A percentile compares a stretch with the other conserved stretches of the same genome.
Conservation (phyloP, 2,329 filamentous ascomycete genomes). For the Tolypocladium ophioglossoides region DNA sequence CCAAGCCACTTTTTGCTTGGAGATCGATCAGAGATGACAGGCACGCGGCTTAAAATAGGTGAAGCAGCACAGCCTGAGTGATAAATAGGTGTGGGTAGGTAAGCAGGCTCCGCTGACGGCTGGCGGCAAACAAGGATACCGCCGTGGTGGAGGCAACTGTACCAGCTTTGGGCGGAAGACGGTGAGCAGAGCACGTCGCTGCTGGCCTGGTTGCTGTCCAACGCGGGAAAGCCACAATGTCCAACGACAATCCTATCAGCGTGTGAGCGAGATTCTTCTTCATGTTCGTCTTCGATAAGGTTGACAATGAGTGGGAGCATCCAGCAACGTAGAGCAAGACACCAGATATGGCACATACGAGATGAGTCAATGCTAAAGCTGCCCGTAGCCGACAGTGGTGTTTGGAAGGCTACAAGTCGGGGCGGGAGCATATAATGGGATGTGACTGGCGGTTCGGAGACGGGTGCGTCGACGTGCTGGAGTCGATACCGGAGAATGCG, state of each 20-base stretch:
- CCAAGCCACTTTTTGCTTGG: neutral
- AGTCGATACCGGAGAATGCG: neutral
- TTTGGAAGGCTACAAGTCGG: neutral
- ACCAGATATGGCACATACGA: neutral
- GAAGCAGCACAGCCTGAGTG: neutral
- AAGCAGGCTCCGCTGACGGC: constrained; percentile 2
- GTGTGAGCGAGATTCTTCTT: neutral
- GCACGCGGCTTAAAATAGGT: neutral
- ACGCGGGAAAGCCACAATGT: neutral
- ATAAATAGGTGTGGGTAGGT: constrained; percentile 1
- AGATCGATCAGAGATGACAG: neutral
- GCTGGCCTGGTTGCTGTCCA: neutral
- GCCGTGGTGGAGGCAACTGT: constrained; percentile 1
- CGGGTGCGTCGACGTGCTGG: neutral
- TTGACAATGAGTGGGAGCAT: neutral
- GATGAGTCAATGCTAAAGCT: neutral
- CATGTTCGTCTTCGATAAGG: neutral
- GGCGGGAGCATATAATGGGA: neutral
- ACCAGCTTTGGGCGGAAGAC: neutral
- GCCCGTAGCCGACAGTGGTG: neutral
- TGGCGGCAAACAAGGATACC: neutral
- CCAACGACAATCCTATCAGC: neutral
- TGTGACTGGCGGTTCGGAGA: neutral
- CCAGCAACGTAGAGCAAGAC: neutral
- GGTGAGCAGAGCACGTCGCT: neutral